Conservation (phyloP, 257 asterid genomes). For the Ajuga chamaepitys region DNA sequence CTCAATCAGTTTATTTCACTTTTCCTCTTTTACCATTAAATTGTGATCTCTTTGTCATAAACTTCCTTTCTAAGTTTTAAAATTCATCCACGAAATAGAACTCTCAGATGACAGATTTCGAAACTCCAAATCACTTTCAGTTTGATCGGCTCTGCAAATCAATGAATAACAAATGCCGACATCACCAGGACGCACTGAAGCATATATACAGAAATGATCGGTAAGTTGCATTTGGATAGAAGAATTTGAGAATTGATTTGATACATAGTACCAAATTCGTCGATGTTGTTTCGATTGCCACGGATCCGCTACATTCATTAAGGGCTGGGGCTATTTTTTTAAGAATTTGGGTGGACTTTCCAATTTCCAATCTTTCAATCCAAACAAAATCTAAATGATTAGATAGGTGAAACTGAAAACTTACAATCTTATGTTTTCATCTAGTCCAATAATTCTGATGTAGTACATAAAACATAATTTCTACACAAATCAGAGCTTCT, state of each 20-base stretch:
- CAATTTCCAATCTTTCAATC: too few species aligned
- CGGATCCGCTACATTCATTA: too few species aligned
- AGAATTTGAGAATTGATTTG: too few species aligned
- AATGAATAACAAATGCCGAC: not conserved
- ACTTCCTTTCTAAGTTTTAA: not conserved
- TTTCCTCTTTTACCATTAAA: not conserved
- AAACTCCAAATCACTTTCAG: not conserved
- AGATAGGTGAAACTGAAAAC: not conserved
- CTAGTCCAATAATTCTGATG: not conserved
- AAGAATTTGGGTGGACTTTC: too few species aligned
- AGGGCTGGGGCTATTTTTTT: too few species aligned
- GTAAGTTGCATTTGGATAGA: too few species aligned
- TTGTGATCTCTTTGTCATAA: not conserved
- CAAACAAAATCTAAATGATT: not conserved
- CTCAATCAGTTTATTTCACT: not conserved
- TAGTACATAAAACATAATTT: not conserved
- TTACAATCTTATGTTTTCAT: not conserved
- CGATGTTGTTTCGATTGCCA: too few species aligned
- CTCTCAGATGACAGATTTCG: not conserved
- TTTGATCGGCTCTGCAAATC: not conserved
- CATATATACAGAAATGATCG: not conserved
- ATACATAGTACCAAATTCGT: too few species aligned
- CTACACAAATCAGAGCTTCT: not conserved
- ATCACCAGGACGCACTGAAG: not conserved
- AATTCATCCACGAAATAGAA: not conserved